Evolutionary conservation across 768 basidiomycete species (phyloP).

Genomic region (Sarcomyxa edulis): DNA sequence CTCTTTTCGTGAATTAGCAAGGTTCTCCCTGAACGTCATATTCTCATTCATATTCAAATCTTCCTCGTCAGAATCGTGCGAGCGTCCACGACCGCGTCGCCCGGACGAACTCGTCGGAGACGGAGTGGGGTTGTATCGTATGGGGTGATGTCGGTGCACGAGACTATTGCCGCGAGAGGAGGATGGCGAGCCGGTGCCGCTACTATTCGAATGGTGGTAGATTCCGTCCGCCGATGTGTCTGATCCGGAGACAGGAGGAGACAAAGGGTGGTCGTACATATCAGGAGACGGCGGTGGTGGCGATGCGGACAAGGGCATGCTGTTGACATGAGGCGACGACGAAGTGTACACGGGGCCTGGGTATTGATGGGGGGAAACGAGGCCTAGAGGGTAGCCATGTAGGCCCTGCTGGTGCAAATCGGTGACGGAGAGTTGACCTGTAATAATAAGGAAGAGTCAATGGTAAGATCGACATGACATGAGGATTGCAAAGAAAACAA

Average conservation of each 20-base stretch:
- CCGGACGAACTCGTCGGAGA: conserved; percentile 74
- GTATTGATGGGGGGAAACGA: conserved; percentile 68
- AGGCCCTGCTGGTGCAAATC: conserved; percentile 60
- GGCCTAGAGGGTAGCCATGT: conserved; percentile 52
- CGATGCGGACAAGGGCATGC: conserved; percentile 58
- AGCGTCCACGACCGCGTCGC: conserved; percentile 62
- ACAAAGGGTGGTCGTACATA: conserved; percentile 81
- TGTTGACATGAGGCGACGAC: conserved; percentile 62
- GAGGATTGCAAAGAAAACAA: conserved; percentile 17
- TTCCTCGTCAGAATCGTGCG: conserved; percentile 70
- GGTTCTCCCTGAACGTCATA: conserved; percentile 66
- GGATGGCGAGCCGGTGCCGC: conserved; percentile 72
- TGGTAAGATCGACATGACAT: conserved; percentile 67
- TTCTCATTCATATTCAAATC: no score
- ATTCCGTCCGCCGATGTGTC: conserved; percentile 83
- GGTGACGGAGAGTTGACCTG: conserved; percentile 59
- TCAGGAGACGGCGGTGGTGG: conserved; percentile 75
- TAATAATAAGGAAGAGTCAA: conserved; percentile 42
- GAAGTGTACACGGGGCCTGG: conserved; percentile 51
- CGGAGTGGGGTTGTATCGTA: conserved; percentile 78
- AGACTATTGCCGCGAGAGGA: conserved; percentile 73
- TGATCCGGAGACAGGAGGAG: conserved; percentile 84
- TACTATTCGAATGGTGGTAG: conserved; percentile 76
- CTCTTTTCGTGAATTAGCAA: conserved; percentile 78
- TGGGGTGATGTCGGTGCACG: conserved; percentile 63